These are phyloP conservation scores for Colletotrichum musicola DNA, from an alignment of 2,329 filamentous ascomycete genomes.

Conservation along the genomic window DNA sequence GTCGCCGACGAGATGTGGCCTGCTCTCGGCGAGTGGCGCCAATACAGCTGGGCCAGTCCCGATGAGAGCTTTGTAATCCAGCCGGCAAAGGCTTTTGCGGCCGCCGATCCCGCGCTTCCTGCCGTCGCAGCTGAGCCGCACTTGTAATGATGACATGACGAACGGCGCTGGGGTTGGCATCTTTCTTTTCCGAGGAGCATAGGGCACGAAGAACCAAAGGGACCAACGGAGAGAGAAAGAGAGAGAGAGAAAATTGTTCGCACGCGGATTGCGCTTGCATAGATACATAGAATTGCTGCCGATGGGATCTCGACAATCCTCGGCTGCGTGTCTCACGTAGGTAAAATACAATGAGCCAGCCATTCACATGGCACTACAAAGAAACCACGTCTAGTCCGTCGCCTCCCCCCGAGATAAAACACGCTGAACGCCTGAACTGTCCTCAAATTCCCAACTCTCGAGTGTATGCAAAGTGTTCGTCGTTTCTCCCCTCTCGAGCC, in stretches of 20 bases:
- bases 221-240: too few species aligned
- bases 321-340: slow-evolving; percentile 8
- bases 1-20: slow-evolving; percentile 63
- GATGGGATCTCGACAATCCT: slow-evolving; percentile 6
- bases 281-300: slow-evolving; percentile 17
- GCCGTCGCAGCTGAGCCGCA: slow-evolving; percentile 18
- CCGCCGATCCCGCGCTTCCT: slow-evolving; percentile 34
- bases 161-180: neutral
- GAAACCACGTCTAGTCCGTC: slow-evolving; percentile 30
- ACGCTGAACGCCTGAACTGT: slow-evolving; percentile 34
- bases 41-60: slow-evolving; percentile 75
- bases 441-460: slow-evolving; percentile 27
- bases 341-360: slow-evolving; percentile 31
- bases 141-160: slow-evolving; percentile 6
- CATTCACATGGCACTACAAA: slow-evolving; percentile 26
- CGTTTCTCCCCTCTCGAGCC: neutral
- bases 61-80: slow-evolving; percentile 58
- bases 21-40: slow-evolving; percentile 71
- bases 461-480: slow-evolving; percentile 33
- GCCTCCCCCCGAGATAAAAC: slow-evolving; percentile 13
- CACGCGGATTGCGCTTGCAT: neutral
- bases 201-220: neutral
- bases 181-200: neutral
- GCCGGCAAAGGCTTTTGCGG: slow-evolving; percentile 14
- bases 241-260: neutral